Evolutionary conservation across 805 yeast genomes (phyloP).

Genomic region (Saturnispora besseyi): DNA sequence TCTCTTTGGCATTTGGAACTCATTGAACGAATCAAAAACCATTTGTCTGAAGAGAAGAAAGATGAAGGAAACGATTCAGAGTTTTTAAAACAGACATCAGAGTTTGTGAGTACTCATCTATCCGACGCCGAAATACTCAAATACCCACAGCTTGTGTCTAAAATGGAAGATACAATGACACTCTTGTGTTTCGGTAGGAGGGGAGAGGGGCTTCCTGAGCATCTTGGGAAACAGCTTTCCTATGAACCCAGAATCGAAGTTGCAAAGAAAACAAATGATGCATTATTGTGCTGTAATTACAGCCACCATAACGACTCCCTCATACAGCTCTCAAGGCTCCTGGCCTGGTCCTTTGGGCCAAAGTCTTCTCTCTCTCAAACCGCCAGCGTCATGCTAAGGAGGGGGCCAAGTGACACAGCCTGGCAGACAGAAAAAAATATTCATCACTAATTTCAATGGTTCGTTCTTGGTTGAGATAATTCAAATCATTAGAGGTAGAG

Average conservation of each 20-base stretch:
- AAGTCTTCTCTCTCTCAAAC: not conserved
- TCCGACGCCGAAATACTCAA: not conserved
- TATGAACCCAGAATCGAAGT: not conserved
- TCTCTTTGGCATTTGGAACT: slow-evolving; percentile 1
- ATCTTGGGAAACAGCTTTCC: not conserved
- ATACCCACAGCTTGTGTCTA: not conserved
- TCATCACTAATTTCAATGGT: not conserved
- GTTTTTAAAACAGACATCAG: slow-evolving; percentile 1
- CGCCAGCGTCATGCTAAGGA: slow-evolving; percentile 1
- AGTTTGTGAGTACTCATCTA: not conserved
- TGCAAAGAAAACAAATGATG: slow-evolving; percentile 3
- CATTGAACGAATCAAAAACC: not conserved
- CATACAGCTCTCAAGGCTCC: not conserved
- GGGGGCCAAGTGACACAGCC: not conserved
- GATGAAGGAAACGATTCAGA: not conserved
- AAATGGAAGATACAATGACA: slow-evolving; percentile 8
- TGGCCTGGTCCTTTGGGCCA: slow-evolving; percentile 4
- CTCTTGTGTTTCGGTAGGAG: slow-evolving; percentile 4
- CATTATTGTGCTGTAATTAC: not conserved
- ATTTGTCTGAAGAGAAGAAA: not conserved
- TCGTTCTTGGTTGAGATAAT: not conserved
- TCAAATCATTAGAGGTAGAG: not conserved
- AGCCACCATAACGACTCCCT: not conserved
- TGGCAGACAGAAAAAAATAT: not conserved
- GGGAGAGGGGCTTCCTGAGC: slow-evolving; percentile 7